Percentiles rank a stretch among this genome's conserved stretches.
Evolutionary conservation across 805 yeast species (phyloP).

Genomic region (Candida oleophila): DNA sequence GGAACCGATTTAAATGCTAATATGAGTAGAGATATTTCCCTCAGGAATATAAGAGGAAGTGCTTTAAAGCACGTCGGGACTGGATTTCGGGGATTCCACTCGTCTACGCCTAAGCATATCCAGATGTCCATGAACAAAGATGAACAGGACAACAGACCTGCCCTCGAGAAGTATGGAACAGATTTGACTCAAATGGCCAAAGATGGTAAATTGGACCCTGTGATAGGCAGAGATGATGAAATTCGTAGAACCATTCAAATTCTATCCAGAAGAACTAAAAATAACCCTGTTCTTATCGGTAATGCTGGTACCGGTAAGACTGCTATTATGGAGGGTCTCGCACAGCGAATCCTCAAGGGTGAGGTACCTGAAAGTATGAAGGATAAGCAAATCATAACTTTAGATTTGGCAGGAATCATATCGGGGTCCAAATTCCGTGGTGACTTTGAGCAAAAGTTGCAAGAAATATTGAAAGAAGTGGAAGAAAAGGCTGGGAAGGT

Average conservation of each 20-base stretch:
- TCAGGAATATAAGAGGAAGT: not conserved
- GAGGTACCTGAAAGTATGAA: slow-evolving; percentile 96
- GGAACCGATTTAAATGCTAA: not conserved
- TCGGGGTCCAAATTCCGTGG: slow-evolving; percentile 97
- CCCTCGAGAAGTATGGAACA: slow-evolving; percentile 80
- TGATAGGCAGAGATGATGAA: slow-evolving; percentile 95
- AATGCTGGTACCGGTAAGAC: slow-evolving; percentile 99
- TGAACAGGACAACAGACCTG: slow-evolving; percentile 57
- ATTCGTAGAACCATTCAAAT: slow-evolving; percentile 91
- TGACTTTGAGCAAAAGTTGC: slow-evolving; percentile 90
- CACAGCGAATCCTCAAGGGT: slow-evolving; percentile 86
- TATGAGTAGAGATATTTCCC: not conserved
- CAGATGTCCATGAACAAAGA: slow-evolving; percentile 44
- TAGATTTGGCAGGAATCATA: slow-evolving; percentile 85
- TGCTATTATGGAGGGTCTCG: slow-evolving; percentile 93
- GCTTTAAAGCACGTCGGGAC: not conserved
- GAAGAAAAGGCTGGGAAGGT: slow-evolving; percentile 74
- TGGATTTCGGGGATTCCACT: slow-evolving; percentile 19
- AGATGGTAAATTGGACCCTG: slow-evolving; percentile 93
- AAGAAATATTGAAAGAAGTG: slow-evolving; percentile 76
- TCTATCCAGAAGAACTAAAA: slow-evolving; percentile 87
- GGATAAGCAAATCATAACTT: slow-evolving; percentile 75
- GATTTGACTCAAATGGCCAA: slow-evolving; percentile 84
- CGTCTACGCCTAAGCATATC: slow-evolving; percentile 17
- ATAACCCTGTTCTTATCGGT: slow-evolving; percentile 93